Base-by-base conservation (phyloP, 768 basidiomycete species). In the Hygrocybe coccinea region DNA sequence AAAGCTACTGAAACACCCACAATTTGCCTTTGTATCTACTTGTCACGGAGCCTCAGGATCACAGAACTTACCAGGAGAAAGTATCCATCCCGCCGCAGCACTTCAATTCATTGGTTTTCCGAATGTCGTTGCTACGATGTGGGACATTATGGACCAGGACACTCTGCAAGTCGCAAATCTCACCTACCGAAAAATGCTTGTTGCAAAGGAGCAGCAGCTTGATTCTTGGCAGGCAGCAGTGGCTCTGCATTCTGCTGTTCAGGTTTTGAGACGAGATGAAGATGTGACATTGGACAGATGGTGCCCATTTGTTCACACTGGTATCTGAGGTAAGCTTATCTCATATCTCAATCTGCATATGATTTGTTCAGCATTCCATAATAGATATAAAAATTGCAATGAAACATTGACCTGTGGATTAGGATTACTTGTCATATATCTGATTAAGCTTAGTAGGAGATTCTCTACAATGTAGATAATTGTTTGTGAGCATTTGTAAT, bases 1-100 rank as follows among this genome's bases (percentile, higher is more conserved):
- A 54, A 57, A 58, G 3, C n/a, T 5, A 3, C 45, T 47, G 3
- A 14, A 2, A 5, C 41, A 61, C 46, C 44, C 71, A 52, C 77
- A 61, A 44, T 48, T 71, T 52, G 78, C 71, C 0, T 75, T 77
- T 60, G 68, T 79, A 1, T 77, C 76, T 4, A 76, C 77, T 0
- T 79, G 78, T 55, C 68, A 79, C 50, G 77, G 71, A 5, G 75
- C 74, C 0, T 66, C 59, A 34, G 73, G 75, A 1, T 63, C 66
- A 22, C 43, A 60, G 1, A 49, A 55, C 1, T 58, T 67, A 22
- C 38, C 65, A 8, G 61, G 68, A 15, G 62, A 67, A 56, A 48
- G 67, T 0, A 58, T 79, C 6, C 76, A 78, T 64, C 56, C 78
- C 1, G 71, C 77, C 0, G 74, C 71, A 0, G 74, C 71, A 1